A percentile compares a stretch with the other conserved stretches of the same genome.
Conservation (phyloP, 2,329 filamentous ascomycete species). For the Trichoderma sp. region DNA sequence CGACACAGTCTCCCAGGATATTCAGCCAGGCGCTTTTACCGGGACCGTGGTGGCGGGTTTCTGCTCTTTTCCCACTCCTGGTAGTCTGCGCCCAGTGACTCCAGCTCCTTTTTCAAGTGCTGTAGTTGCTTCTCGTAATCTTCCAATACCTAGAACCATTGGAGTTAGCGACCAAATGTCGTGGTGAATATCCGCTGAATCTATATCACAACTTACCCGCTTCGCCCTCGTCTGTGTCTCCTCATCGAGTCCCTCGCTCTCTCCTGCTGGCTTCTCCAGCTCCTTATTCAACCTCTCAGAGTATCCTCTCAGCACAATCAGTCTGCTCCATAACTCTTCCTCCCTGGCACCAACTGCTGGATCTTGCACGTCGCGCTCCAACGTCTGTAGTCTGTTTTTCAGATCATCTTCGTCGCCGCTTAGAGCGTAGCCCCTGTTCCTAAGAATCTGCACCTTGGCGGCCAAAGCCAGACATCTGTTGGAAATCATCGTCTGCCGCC, state of each 20-base stretch:
- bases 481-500: constrained; percentile 71
- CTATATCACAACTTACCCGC: constrained; percentile 56
- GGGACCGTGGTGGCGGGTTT: constrained; percentile 41
- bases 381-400: constrained; percentile 66
- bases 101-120: constrained; percentile 73
- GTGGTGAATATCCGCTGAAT: background rate
- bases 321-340: constrained; percentile 82
- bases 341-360: constrained; percentile 73
- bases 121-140: constrained; percentile 80
- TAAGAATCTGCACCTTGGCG: constrained; percentile 76
- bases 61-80: constrained; percentile 57
- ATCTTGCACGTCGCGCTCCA: constrained; percentile 72
- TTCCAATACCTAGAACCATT: constrained; percentile 64
- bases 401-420: constrained; percentile 78
- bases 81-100: constrained; percentile 61
- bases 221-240: constrained; percentile 72
- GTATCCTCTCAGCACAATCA: constrained; percentile 73
- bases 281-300: constrained; percentile 72
- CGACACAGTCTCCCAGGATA: background rate
- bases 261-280: constrained; percentile 65
- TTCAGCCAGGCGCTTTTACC: constrained; percentile 23
- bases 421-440: constrained; percentile 79
- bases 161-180: constrained; percentile 23
- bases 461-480: constrained; percentile 74
- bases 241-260: constrained; percentile 62